These are phyloP conservation scores for Casaregolazyma lundiana DNA, from an alignment of 1,139 yeast species.

Conservation along the genomic window DNA sequence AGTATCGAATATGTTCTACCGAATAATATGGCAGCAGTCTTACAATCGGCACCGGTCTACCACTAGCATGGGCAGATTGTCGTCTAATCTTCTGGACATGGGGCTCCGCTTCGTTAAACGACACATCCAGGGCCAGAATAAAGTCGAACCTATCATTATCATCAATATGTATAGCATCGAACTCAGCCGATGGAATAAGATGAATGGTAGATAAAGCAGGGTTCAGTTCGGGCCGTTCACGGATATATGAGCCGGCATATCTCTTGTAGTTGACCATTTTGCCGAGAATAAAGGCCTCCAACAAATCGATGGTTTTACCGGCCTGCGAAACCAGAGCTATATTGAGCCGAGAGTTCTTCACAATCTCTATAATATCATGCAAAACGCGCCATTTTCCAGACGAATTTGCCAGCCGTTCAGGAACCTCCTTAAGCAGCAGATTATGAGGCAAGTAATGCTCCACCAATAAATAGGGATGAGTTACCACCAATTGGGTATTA, in stretches of 20 bases:
- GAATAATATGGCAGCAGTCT: slow-evolving; percentile 73
- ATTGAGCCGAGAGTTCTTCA: slow-evolving; percentile 40
- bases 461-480: slow-evolving; percentile 84
- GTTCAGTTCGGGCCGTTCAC: slow-evolving; percentile 22
- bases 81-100: slow-evolving; percentile 35
- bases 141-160: slow-evolving; percentile 46
- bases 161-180: slow-evolving; percentile 24
- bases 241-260: slow-evolving; percentile 50
- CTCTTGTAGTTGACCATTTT: slow-evolving; percentile 60
- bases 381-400: slow-evolving; percentile 81
- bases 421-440: slow-evolving; percentile 70
- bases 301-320: slow-evolving; percentile 65
- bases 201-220: slow-evolving; percentile 29
- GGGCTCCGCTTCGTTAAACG: slow-evolving; percentile 45
- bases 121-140: slow-evolving; percentile 66
- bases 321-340: slow-evolving; percentile 52
- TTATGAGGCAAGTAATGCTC: slow-evolving; percentile 85
- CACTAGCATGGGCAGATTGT: not conserved
- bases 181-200: slow-evolving; percentile 30
- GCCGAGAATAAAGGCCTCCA: slow-evolving; percentile 73
- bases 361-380: slow-evolving; percentile 42
- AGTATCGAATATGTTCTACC: slow-evolving; percentile 56
- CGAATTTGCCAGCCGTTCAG: slow-evolving; percentile 67
- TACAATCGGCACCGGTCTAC: slow-evolving; percentile 49
- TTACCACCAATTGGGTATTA: slow-evolving; percentile 73